Percentiles rank a stretch among this genome's conserved stretches.
Conservation (phyloP, 257 asterid species). For the Hygrophila difformis region DNA sequence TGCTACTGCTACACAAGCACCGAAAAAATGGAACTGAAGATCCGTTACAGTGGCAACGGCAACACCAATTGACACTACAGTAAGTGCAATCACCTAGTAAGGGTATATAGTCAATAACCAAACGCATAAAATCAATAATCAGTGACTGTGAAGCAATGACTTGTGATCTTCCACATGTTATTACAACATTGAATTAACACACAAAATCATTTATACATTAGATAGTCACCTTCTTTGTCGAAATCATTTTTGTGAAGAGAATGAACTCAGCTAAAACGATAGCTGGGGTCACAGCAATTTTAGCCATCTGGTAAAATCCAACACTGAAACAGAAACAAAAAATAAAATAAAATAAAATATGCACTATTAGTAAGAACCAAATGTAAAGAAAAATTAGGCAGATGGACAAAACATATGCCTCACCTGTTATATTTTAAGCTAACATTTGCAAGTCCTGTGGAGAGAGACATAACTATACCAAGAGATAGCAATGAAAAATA, state of each 20-base stretch:
- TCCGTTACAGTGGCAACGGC: conserved; percentile 94
- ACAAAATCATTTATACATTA: no score
- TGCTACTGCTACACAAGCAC: conserved; percentile 90
- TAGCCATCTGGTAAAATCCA: conserved; percentile 99
- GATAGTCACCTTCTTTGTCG: conserved; percentile 57
- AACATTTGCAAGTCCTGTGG: conserved; percentile 98
- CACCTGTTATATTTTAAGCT: conserved; percentile 96
- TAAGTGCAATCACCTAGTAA: conserved; percentile 76
- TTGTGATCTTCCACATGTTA: no score
- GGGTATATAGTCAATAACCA: neutral
- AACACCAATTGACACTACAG: conserved; percentile 78
- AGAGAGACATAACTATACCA: conserved; percentile 96
- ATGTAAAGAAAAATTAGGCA: conserved; percentile 1
- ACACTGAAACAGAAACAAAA: conserved; percentile 62
- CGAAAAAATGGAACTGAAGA: conserved; percentile 86
- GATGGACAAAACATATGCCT: conserved; percentile 13
- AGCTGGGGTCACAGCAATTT: conserved; percentile 96
- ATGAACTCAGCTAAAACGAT: conserved; percentile 84
- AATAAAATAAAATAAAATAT: no score
- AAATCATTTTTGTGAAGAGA: conserved; percentile 58
- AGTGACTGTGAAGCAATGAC: no score
- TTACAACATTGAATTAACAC: no score
- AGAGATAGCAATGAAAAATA: conserved; percentile 73
- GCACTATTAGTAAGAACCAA: conserved; percentile 16
- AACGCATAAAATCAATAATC: neutral